Percentiles rank a stretch among this genome's conserved stretches.
Evolutionary conservation across 192 early-diverging fungal genomes (phyloP).

Genomic region (Lobosporangium transversale): DNA sequence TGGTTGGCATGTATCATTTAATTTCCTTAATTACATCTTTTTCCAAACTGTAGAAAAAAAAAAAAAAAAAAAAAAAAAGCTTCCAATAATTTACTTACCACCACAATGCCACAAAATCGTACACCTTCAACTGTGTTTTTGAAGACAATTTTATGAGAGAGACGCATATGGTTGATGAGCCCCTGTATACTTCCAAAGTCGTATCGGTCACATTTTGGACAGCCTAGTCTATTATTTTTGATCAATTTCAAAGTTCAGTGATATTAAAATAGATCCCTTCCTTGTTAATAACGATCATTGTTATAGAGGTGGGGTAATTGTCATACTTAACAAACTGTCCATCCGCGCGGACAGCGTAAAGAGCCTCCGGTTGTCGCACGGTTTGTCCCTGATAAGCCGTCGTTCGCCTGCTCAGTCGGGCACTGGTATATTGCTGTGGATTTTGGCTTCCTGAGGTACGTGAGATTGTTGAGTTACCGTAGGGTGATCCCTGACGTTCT

Average conservation of each 20-base stretch:
- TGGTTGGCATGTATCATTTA: no score
- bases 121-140: constrained; percentile 80
- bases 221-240: constrained; percentile 63
- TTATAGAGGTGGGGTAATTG: not conserved
- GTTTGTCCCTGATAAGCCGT: constrained; percentile 29
- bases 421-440: constrained; percentile 6
- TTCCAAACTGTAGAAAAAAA: no score
- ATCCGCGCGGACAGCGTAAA: constrained; percentile 48
- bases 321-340: constrained; percentile 47
- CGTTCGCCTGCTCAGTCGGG: constrained; percentile 18
- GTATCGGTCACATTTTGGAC: constrained; percentile 79
- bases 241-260: constrained; percentile 14
- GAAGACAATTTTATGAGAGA: constrained; percentile 79
- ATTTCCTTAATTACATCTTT: no score
- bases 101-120: constrained; percentile 73
- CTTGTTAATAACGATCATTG: no score
- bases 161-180: constrained; percentile 87
- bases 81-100: no score
- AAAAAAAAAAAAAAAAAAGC: no score
- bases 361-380: constrained; percentile 35
- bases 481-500: constrained; percentile 56
- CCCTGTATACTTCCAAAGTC: constrained; percentile 86
- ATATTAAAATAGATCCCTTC: no score
- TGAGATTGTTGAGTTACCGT: constrained; percentile 44
- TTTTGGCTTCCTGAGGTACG: constrained; percentile 3